Evolutionary conservation across 352 stramenopile species (phyloP), one percentile per base, ranked within the genome.

Genomic region (Phytophthora colocasiae): DNA sequence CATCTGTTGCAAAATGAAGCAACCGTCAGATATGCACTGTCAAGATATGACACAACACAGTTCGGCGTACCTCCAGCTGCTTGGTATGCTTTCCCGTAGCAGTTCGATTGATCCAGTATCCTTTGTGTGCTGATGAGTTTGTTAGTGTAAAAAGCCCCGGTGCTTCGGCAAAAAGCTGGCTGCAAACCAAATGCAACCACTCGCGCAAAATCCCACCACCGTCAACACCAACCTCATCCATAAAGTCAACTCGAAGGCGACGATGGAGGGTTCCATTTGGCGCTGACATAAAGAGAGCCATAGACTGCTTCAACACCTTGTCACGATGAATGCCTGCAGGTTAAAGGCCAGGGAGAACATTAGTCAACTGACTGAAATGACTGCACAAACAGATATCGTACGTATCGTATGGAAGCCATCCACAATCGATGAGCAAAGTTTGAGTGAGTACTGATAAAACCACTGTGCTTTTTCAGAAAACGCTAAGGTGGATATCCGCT

Each of bases 221-320:
- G 31, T 96, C 88, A 4, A 93, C 61, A 15, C 86, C 85, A n/a
- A 70, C 76, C 61, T 96, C 86, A 31, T 91, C 83, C 53, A 91
- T 78, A 64, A 98, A 97, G 47, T 97, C 80, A 29, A 97, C 84
- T 2, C 87, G 79, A 44, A 97, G 64, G n/a, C 87, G 87, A 8
- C 83, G 82, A 41, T 83, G 84, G 2, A 96, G 58, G 11, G 69
- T 79, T 40, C 70, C 57, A 15, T 71, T 63, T 2, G 84, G 82
- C 6, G 78, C 73, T 4, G 76, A 73, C 53, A 85, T 70, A 43
- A 95, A 78, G 4, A 93, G 68, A 19, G 77, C 45, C 61, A 90
- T 77, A 6, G 81, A 91, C 40, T 95, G 79, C 46, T 92, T 81
- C 39, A 95, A 64, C 12, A 95, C 71, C 27, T 74, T 78, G n/a